Base-by-base conservation (phyloP, 2,329 filamentous ascomycete genomes). In the Fusarium equiseti region DNA sequence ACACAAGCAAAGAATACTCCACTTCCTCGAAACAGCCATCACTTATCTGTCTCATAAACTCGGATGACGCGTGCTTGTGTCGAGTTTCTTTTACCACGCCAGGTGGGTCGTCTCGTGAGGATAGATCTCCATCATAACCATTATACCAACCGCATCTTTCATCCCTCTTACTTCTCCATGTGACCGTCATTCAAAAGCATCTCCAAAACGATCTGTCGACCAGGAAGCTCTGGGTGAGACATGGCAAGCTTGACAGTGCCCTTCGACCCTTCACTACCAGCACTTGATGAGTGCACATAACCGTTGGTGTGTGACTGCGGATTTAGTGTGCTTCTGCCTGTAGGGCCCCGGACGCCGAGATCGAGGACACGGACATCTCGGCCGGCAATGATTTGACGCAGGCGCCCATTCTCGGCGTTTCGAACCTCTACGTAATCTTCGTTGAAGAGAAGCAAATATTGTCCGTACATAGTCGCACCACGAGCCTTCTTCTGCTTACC, bases 361-460 rank as follows among this genome's bases (percentile, higher is more conserved):
- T 99, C 97, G 12, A 99, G 86, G 74, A 95, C 94, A 70, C 92
- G 91, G 51, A 99, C 94, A 77, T 98, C 95, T 68, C 93, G 87
- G 0, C 96, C 96, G 0, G 94, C 91, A 73, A 99, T 97, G 63
- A 99, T 96, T 83, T 99, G 96, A 75, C 96, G 89, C 69, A 99
- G 81, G 22, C 97, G 88, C 1, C 96, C 96, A 77, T 98, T 98
- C 83, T 98, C 94, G 20, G 96, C 96, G 76, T 99, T 98, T 58
- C 96, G 89, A 56, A 99, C 94, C 83, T 99, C 96, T 50, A 99
- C 94, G 74, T 98, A 99, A 80, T 98, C 95, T 24, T 93, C 91
- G 79, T 98, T 96, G 83, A 98, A 97, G 7, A 99, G 88, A 10
- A 99, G 85, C 7, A 99, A 88, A 79, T 97, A 98, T 62, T 94